Evolutionary conservation across 2,329 filamentous ascomycete species (phyloP).

Genomic region (Neopestalotiopsis rosae): DNA sequence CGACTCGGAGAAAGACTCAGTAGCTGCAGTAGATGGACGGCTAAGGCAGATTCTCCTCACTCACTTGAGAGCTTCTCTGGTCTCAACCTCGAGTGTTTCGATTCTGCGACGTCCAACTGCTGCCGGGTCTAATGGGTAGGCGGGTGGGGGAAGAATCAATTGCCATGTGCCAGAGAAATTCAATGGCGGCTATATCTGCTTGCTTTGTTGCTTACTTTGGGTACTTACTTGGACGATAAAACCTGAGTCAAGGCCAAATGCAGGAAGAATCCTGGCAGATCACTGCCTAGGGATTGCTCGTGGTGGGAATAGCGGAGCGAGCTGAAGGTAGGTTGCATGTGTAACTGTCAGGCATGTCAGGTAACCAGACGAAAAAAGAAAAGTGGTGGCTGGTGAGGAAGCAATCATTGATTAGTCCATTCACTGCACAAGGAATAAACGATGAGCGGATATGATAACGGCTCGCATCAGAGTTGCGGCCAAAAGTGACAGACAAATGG

Average conservation of each 20-base stretch:
- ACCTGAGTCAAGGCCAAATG: slow-evolving; percentile 5
- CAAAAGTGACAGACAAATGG: neutral
- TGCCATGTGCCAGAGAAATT: neutral
- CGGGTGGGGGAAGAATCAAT: neutral
- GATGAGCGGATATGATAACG: neutral
- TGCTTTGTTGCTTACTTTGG: neutral
- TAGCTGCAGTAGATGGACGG: neutral
- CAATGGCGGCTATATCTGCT: neutral
- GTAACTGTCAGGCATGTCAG: neutral
- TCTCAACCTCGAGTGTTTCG: neutral
- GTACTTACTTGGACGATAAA: neutral
- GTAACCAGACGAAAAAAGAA: slow-evolving; percentile 4
- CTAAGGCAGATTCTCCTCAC: neutral
- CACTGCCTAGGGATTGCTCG: neutral
- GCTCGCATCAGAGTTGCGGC: neutral
- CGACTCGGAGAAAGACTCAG: neutral
- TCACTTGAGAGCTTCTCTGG: neutral
- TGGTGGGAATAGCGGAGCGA: neutral
- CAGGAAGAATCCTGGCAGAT: slow-evolving; percentile 1
- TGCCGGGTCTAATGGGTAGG: neutral
- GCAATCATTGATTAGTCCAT: neutral
- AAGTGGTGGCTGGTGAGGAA: neutral
- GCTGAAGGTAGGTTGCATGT: neutral
- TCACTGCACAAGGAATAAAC: neutral
- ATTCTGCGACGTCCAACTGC: neutral